Evolutionary conservation across 106 monocot genomes (phyloP).

Genomic region (Allium cepa): DNA sequence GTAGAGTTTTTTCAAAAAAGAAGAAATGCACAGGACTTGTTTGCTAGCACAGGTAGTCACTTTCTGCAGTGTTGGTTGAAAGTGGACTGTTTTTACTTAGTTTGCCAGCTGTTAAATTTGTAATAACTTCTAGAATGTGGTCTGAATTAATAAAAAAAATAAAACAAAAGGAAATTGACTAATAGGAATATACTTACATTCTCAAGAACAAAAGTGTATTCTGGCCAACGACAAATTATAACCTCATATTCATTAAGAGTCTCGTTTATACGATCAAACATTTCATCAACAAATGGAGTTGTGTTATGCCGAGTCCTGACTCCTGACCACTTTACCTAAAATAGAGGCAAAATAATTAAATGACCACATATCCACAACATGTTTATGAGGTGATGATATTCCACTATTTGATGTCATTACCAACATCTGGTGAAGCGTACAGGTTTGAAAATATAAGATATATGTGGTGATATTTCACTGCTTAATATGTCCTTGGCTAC

Average conservation of each 20-base stretch:
- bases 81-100: too few relatives aligned
- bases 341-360: too few relatives aligned
- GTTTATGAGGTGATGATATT: neutral
- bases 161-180: neutral
- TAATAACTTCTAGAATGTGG: neutral
- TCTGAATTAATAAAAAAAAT: conserved; percentile 2
- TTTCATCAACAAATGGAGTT: conserved; percentile 94
- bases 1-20: too few relatives aligned
- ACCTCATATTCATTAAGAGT: conserved; percentile 88
- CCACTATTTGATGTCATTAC: neutral
- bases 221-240: conserved; percentile 96
- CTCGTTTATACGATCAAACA: conserved; percentile 79
- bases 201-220: conserved; percentile 80
- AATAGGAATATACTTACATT: conserved; percentile 48
- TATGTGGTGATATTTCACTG: too few relatives aligned
- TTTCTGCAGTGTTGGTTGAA: too few relatives aligned
- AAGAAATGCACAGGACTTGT: too few relatives aligned
- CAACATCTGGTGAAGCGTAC: neutral
- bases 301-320: conserved; percentile 80
- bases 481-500: too few relatives aligned
- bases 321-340: conserved; percentile 94
- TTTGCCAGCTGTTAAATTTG: too few relatives aligned
- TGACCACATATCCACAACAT: neutral
- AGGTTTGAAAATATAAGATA: too few relatives aligned
- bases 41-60: too few relatives aligned